A percentile compares a stretch with the other conserved stretches of the same genome.
These are phyloP conservation scores for Trametes polyzona DNA, from an alignment of 1,284 basidiomycete genomes.

Conservation along the genomic window DNA sequence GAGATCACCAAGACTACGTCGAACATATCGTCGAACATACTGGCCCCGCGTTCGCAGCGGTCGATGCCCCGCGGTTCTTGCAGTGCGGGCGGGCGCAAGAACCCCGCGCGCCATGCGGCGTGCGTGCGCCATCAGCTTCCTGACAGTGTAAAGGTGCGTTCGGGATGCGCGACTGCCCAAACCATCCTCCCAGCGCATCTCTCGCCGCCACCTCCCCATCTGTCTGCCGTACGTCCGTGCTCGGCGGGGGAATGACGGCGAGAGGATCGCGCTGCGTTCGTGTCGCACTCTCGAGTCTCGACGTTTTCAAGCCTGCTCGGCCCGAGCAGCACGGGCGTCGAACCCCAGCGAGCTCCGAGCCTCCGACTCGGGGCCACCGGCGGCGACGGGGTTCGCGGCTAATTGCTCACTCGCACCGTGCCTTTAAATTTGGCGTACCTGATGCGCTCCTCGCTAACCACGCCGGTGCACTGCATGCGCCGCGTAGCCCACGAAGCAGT, in stretches of 20 bases:
- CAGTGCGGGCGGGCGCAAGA: neutral
- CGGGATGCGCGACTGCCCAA: neutral
- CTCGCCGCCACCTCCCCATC: neutral
- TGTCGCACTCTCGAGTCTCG: neutral
- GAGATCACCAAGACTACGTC: constrained; percentile 22
- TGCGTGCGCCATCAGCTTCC: constrained; percentile 13
- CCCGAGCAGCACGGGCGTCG: neutral
- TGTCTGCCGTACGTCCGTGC: neutral
- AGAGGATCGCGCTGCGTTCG: neutral
- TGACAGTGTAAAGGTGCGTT: constrained; percentile 19
- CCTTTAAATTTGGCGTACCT: constrained; percentile 3
- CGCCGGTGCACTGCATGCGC: neutral
- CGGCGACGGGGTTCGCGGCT: neutral
- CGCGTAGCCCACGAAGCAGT: neutral
- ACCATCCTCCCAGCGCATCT: neutral
- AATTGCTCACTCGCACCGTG: neutral
- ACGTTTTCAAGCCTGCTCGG: too few relatives aligned
- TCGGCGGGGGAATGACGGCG: neutral
- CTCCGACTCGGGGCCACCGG: neutral
- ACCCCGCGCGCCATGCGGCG: neutral
- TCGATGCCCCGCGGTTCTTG: neutral
- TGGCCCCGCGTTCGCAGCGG: neutral
- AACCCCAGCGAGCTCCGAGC: neutral
- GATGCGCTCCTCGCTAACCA: neutral
- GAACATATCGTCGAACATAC: neutral